Evolutionary conservation across 148 eudicot genomes (phyloP), one percentile per base, ranked within the genome.

Genomic region (Tetragonia tetragonoides): DNA sequence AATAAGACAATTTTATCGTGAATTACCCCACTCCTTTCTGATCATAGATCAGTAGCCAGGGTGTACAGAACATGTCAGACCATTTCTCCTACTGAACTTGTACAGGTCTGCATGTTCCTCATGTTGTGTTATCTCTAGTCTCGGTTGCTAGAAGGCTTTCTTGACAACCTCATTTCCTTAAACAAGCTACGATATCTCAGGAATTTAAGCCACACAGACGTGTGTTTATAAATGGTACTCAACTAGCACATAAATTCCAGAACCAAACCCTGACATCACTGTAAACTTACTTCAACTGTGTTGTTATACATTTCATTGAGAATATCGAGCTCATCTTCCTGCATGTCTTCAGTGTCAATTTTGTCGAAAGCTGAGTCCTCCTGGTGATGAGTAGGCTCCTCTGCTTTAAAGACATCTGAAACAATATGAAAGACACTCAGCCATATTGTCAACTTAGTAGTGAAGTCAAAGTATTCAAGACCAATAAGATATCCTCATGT

Each of bases 201-300:
- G 46, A 60, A 59, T 24, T 70, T 16, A 38, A 34, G 75, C 56
- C 14, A 63, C 24, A 44, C 12, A 59, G 73, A 24, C 47, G 21
- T 42, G 40, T 15, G 37, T n/a, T 56, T 0, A 11, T 47, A 21
- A 8, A 63, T 20, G 18, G 18, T 54, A 10, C 39, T 21, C 21
- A 24, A 71, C 23, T 49, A 40, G 53, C 64, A 61, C 70, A 37
- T 21, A 34, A 47, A 65, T 0, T 16, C 51, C 5, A 60, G 46
- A 5, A 46, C 16, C 62, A n/a, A 59, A 73, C 37, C 28, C 34
- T 47, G 17, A 56, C 5, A 57, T 66, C 6, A 37, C 73, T 54
- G 42, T 53, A 39, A 5, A 73, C 95, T 88, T 84, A 94, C 97
- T 66, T 87, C 86, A 74, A 83, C 68, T 70, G 81, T 85, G 66